Conservation (phyloP, 2,329 filamentous ascomycete species). For the Ciborinia camelliae region DNA sequence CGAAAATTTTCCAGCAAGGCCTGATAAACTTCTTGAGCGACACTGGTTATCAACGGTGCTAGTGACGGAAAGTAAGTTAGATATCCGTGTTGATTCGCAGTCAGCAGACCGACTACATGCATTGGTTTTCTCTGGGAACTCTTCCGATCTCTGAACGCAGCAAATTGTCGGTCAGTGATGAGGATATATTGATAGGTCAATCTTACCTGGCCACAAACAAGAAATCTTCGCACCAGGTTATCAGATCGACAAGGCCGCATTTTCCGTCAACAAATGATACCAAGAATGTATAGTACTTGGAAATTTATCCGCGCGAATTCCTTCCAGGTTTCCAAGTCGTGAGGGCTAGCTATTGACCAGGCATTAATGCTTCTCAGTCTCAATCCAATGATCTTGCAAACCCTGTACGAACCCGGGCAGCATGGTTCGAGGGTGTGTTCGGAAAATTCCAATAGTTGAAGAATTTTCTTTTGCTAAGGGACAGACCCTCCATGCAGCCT, state of each 20-base stretch:
- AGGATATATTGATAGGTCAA: constrained; percentile 12
- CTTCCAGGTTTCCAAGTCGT: not conserved
- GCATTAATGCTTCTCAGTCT: not conserved
- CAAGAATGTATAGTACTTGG: not conserved
- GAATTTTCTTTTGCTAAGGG: not conserved
- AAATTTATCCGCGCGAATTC: not conserved
- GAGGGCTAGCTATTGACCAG: not conserved
- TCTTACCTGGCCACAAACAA: not conserved
- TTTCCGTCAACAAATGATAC: not conserved
- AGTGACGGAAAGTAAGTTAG: constrained; percentile 8
- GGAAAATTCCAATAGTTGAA: not conserved
- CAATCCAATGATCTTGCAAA: not conserved
- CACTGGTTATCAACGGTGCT: not conserved
- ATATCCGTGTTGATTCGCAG: constrained; percentile 10
- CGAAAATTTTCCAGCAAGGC: not conserved
- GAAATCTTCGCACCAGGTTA: not conserved
- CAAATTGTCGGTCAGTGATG: not conserved
- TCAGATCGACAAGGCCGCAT: not conserved
- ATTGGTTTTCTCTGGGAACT: not conserved
- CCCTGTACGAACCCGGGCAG: not conserved
- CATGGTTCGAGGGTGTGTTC: constrained; percentile 5
- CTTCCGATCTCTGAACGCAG: not conserved
- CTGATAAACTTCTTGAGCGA: not conserved
- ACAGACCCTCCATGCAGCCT: constrained; percentile 16
- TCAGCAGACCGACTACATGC: constrained; percentile 6